A percentile compares a stretch with the other conserved stretches of the same genome.
Conservation (phyloP, 208 protist species). For the Porcisia deanei region DNA sequence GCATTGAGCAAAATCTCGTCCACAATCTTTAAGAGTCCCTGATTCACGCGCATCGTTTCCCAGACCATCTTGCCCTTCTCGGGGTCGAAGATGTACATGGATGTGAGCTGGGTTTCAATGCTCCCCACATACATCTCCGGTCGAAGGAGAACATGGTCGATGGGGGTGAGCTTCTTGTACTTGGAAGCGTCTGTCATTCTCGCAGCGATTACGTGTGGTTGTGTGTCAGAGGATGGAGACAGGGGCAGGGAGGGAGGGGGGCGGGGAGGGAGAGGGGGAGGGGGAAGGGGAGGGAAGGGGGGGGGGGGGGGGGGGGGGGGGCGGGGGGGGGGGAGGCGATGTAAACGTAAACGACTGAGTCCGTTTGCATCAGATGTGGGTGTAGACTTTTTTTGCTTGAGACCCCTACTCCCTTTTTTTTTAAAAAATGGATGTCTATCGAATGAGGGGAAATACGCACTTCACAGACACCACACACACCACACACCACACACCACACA, state of each 20-base stretch:
- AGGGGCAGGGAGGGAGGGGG: not conserved
- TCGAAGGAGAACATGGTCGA: constrained; percentile 97
- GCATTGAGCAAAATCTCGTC: constrained; percentile 99
- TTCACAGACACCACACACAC: not conserved
- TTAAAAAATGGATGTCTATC: not conserved
- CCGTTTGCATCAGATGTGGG: no score
- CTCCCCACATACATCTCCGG: constrained; percentile 99
- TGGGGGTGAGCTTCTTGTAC: constrained; percentile 93
- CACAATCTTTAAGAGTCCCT: constrained; percentile 97
- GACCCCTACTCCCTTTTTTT: no score
- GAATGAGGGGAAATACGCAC: no score
- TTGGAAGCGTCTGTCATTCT: constrained; percentile 80
- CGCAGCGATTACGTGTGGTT: not conserved
- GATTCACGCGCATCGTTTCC: constrained; percentile 93
- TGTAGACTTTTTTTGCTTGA: no score
- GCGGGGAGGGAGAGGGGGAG: not conserved
- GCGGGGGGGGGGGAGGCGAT: no score
- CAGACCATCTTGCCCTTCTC: constrained; percentile 84
- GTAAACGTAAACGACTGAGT: no score
- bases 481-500: not conserved
- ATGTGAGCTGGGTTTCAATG: constrained; percentile 73
- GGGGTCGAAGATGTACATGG: constrained; percentile 92
- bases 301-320: no score
- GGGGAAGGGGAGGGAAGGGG: no score
- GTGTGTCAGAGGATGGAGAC: not conserved